Conservation (phyloP, 2,329 filamentous ascomycete genomes). For the Monosporascus sp. region DNA sequence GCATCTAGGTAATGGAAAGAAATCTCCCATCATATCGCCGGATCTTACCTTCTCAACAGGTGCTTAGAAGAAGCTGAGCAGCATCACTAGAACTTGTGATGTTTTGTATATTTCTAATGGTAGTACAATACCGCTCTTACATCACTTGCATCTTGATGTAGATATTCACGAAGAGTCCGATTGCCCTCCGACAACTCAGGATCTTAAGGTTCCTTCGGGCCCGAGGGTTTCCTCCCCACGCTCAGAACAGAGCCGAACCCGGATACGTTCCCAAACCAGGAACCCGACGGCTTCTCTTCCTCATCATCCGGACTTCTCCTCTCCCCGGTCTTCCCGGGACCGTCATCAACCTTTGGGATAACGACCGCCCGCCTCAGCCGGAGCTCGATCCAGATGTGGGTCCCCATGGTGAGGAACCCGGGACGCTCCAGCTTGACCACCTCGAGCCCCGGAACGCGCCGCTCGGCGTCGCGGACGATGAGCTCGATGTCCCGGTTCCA, state of each 20-base stretch:
- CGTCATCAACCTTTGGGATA: background rate
- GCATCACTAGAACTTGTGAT: too few species aligned
- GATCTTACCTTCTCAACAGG: too few species aligned
- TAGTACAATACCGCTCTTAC: too few species aligned
- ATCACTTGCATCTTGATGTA: too few species aligned
- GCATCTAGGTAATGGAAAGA: too few species aligned
- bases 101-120: too few species aligned
- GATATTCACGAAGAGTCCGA: too few species aligned
- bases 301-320: background rate
- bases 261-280: background rate
- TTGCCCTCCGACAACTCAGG: background rate
- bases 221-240: background rate
- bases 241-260: background rate
- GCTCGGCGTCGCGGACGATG: conserved; percentile 45
- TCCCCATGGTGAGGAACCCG: conserved; percentile 49
- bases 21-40: too few species aligned
- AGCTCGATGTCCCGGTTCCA: conserved; percentile 60
- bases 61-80: too few species aligned
- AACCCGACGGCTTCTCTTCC: background rate
- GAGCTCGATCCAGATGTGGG: conserved; percentile 54
- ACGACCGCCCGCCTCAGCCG: conserved; percentile 27
- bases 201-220: background rate
- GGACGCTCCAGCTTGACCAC: conserved; percentile 50
- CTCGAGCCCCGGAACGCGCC: conserved; percentile 47
- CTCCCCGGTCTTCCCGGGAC: background rate